Percentiles rank a stretch among this genome's conserved stretches.
Evolutionary conservation across 805 yeast species (phyloP).

Genomic region (Lipomyces yamadae): DNA sequence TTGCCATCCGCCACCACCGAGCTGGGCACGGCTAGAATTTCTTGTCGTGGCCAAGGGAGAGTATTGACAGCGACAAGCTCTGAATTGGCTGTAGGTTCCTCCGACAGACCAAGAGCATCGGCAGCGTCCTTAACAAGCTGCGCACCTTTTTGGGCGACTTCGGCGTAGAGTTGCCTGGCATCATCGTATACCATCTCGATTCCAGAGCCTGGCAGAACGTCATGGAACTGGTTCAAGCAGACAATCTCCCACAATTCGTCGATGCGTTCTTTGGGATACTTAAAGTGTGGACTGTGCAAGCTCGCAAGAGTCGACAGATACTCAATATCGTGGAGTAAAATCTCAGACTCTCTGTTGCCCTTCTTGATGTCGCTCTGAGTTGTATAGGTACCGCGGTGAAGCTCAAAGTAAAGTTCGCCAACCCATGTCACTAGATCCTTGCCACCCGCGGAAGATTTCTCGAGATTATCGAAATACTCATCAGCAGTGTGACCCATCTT

Average conservation of each 20-base stretch:
- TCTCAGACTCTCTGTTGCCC: constrained; percentile 76
- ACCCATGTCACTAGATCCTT: constrained; percentile 78
- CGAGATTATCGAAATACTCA: constrained; percentile 72
- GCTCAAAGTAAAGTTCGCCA: constrained; percentile 93
- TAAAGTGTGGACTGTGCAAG: constrained; percentile 56
- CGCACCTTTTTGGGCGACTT: constrained; percentile 59
- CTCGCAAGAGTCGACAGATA: constrained; percentile 79
- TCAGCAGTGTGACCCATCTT: constrained; percentile 79
- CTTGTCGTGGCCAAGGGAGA: constrained; percentile 39
- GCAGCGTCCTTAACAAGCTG: constrained; percentile 59
- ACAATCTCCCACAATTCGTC: constrained; percentile 85
- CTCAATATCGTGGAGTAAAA: constrained; percentile 83
- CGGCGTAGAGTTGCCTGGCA: constrained; percentile 75
- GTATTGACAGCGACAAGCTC: constrained; percentile 36
- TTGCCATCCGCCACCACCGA: constrained; percentile 9
- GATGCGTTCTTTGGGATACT: constrained; percentile 73
- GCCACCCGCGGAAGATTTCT: constrained; percentile 68
- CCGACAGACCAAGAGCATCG: constrained; percentile 48
- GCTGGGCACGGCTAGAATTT: constrained; percentile 23
- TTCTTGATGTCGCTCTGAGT: constrained; percentile 87
- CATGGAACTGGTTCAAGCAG: constrained; percentile 92
- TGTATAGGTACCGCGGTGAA: constrained; percentile 96
- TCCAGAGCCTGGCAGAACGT: constrained; percentile 96
- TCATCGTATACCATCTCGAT: constrained; percentile 93
- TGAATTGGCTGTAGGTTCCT: constrained; percentile 24